Percentiles rank a stretch among this genome's conserved stretches.
Conservation (phyloP, 2,329 filamentous ascomycete species). For the Aspergillus eucalypticola region DNA sequence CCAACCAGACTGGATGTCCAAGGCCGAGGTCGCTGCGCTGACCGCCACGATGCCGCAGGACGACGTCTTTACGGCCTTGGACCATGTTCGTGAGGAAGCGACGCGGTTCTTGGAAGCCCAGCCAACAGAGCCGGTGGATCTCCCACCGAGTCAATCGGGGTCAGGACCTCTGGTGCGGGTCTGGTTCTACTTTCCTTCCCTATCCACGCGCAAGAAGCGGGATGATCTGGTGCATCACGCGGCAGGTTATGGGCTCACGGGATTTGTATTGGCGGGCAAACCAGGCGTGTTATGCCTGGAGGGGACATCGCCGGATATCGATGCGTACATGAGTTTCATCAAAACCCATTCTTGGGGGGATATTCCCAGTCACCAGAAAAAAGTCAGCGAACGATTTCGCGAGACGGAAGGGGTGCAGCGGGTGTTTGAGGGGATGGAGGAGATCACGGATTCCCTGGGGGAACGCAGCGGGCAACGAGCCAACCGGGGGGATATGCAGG, state of each 20-base stretch:
- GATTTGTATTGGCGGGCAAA: constrained; percentile 62
- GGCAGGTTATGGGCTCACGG: constrained; percentile 55
- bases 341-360: constrained; percentile 65
- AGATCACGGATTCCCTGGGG: constrained; percentile 36
- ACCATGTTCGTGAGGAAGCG: constrained; percentile 43
- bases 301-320: constrained; percentile 48
- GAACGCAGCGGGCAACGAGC: constrained; percentile 35
- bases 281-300: constrained; percentile 49
- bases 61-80: constrained; percentile 51
- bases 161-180: constrained; percentile 49
- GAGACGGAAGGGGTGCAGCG: constrained; percentile 44
- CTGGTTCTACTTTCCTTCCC: constrained; percentile 66
- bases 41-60: constrained; percentile 43
- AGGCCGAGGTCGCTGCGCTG: constrained; percentile 46
- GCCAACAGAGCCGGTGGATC: background rate
- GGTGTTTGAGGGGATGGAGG: constrained; percentile 34
- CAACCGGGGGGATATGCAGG: constrained; percentile 39
- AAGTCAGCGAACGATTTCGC: constrained; percentile 56
- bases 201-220: constrained; percentile 60
- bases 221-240: constrained; percentile 59
- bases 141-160: background rate
- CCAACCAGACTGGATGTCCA: constrained; percentile 56
- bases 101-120: constrained; percentile 10
- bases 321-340: constrained; percentile 64
- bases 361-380: constrained; percentile 63